A percentile compares a stretch with the other conserved stretches of the same genome.
phyloP scores from a whole-genome alignment of 129 eudicot genomes.

The Ambrosia artemisiifolia region DNA sequence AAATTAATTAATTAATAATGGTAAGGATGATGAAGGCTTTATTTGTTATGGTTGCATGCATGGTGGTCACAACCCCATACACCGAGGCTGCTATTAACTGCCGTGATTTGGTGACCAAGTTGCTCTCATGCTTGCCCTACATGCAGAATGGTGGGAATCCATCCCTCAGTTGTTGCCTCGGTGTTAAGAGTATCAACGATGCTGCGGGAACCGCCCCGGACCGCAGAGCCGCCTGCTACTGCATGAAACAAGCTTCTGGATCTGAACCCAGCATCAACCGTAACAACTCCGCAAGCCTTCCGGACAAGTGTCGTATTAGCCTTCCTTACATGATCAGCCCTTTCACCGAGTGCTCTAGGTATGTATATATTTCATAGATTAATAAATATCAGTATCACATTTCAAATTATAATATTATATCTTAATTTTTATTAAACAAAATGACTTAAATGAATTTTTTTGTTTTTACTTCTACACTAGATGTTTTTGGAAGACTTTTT shows the following conservation, averaged over 20 bases:
- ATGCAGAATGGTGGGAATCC: conserved; percentile 4
- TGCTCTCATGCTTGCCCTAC: conserved; percentile 31
- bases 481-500: no score
- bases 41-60: conserved; percentile 24
- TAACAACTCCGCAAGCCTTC: conserved; percentile 23
- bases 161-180: conserved; percentile 23
- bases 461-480: no score
- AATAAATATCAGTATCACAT: no score
- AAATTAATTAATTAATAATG: conserved; percentile 12
- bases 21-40: conserved; percentile 16
- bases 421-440: no score
- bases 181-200: conserved; percentile 25
- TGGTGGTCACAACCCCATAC: conserved; percentile 21
- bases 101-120: conserved; percentile 1
- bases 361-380: not conserved
- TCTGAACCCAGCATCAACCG: conserved; percentile 1
- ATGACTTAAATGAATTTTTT: no score
- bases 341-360: conserved; percentile 43
- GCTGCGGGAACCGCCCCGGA: conserved; percentile 34
- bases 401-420: no score
- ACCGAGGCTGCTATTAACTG: conserved; percentile 34
- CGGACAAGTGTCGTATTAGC: conserved; percentile 39
- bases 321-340: conserved; percentile 43
- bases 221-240: conserved; percentile 30
- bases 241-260: conserved; percentile 24